These are phyloP conservation scores for Collybia sp. DNA, from an alignment of 768 basidiomycete genomes.

Conservation along the genomic window DNA sequence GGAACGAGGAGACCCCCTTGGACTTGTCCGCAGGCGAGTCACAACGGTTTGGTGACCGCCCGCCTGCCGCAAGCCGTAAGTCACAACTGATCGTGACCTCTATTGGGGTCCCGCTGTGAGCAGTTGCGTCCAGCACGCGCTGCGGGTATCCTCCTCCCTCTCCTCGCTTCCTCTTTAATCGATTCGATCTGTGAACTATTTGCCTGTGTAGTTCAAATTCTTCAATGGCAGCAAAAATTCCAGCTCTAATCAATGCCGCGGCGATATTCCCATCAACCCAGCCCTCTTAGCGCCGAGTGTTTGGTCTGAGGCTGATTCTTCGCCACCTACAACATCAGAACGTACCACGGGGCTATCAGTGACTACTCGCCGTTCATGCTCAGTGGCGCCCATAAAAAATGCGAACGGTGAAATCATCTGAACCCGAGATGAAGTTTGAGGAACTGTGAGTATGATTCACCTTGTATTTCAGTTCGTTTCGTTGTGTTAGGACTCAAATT, in stretches of 20 bases:
- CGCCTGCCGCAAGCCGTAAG: not conserved
- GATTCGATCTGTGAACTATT: not conserved
- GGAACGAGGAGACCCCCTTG: no score
- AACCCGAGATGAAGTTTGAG: not conserved
- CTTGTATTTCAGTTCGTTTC: not conserved
- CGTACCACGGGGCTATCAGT: no score
- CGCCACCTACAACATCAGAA: no score
- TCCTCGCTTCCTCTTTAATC: not conserved
- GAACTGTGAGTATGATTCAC: not conserved
- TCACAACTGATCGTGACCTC: not conserved
- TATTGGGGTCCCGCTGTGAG: not conserved
- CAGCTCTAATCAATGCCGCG: not conserved
- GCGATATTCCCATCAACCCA: not conserved
- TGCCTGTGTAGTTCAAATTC: no score
- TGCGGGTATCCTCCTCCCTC: no score
- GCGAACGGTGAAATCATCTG: not conserved
- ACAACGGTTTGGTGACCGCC: not conserved
- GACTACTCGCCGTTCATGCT: no score
- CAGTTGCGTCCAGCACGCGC: no score
- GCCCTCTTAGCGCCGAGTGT: not conserved
- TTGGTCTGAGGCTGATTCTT: not conserved
- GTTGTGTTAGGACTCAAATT: not conserved
- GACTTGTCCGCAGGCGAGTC: no score
- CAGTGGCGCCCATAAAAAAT: not conserved
- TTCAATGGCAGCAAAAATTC: no score